These are phyloP conservation scores for Emergomyces orientalis DNA, from an alignment of 2,329 filamentous ascomycete species.

Conservation along the genomic window DNA sequence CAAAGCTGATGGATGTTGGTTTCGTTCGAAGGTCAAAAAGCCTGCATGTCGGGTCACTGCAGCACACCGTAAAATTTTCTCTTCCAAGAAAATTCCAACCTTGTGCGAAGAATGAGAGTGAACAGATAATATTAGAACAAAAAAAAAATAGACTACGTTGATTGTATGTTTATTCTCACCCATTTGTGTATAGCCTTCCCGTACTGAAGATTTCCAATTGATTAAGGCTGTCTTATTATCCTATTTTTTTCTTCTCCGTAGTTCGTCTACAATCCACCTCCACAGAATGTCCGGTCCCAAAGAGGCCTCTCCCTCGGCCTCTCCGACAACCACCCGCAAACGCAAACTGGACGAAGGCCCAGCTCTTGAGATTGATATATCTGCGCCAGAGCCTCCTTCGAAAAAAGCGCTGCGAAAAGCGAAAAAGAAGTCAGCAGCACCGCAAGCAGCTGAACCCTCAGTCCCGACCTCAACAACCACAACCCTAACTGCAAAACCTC, in stretches of 20 bases:
- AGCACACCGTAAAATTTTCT: neutral
- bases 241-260: neutral
- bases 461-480: conserved; percentile 17
- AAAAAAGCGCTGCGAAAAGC: conserved; percentile 85
- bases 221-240: neutral
- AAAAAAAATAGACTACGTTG: too few relatives aligned
- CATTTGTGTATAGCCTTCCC: neutral
- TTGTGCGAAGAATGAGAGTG: neutral
- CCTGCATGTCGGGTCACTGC: neutral
- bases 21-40: neutral
- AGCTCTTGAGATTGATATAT: conserved; percentile 82
- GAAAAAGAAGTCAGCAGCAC: conserved; percentile 53
- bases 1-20: neutral
- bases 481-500: conserved; percentile 31
- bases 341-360: conserved; percentile 52
- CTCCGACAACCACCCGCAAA: conserved; percentile 38
- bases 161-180: neutral
- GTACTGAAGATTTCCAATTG: neutral
- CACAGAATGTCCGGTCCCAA: conserved; percentile 7
- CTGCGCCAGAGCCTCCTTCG: conserved; percentile 83
- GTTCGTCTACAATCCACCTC: neutral
- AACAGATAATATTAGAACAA: too few relatives aligned
- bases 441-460: conserved; percentile 5
- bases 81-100: neutral
- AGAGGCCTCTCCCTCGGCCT: conserved; percentile 8